Evolutionary conservation across 495 filamentous ascomycete species (phyloP).

Genomic region (Filosporella fistucella): DNA sequence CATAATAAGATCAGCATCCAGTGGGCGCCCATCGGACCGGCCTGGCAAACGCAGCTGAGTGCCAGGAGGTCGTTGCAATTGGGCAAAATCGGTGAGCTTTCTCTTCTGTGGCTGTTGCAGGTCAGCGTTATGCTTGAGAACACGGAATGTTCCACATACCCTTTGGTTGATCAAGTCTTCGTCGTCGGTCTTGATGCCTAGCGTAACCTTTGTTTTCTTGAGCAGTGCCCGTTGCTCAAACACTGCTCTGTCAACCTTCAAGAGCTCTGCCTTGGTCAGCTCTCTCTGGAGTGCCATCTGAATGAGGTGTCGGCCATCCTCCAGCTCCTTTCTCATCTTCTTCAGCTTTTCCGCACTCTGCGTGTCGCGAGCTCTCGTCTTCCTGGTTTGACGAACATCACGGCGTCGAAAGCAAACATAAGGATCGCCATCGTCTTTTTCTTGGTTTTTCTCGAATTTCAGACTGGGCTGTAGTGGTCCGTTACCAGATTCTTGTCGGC

Average conservation of each 20-base stretch:
- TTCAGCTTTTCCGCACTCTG: constrained; percentile 93
- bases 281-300: constrained; percentile 75
- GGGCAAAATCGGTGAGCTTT: constrained; percentile 50
- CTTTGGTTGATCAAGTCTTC: constrained; percentile 94
- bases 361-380: constrained; percentile 89
- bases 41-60: constrained; percentile 62
- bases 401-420: constrained; percentile 98
- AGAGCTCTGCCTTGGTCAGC: constrained; percentile 66
- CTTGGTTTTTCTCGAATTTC: constrained; percentile 89
- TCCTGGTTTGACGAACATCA: constrained; percentile 89
- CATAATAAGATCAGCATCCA: constrained; percentile 71
- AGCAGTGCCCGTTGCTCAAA: constrained; percentile 77
- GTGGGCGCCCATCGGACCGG: constrained; percentile 63
- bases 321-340: constrained; percentile 84
- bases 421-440: constrained; percentile 92
- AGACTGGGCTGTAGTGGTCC: constrained; percentile 65
- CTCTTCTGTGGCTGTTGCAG: constrained; percentile 60
- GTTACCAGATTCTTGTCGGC: constrained; percentile 61
- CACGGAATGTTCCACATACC: constrained; percentile 42
- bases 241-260: constrained; percentile 66
- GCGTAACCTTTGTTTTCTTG: constrained; percentile 81
- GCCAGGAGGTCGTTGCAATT: constrained; percentile 48
- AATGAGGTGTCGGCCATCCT: constrained; percentile 80
- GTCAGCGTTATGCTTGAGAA: constrained; percentile 11
- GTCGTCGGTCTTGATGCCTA: constrained; percentile 87